Conservation (phyloP, 2,329 filamentous ascomycete genomes). For the Emericellopsis atlantica region DNA sequence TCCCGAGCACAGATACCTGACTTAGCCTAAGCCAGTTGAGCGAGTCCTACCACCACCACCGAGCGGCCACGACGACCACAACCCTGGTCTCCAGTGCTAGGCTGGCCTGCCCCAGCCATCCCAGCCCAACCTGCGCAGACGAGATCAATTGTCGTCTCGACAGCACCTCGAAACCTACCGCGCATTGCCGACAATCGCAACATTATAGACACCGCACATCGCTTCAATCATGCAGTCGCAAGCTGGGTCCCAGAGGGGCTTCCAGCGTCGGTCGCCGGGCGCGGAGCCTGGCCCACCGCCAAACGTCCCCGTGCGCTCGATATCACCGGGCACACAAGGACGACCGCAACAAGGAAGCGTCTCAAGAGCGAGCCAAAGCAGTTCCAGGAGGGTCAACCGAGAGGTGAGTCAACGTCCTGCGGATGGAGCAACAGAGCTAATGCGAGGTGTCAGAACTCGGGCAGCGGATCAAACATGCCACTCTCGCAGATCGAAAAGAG, state of each 20-base stretch:
- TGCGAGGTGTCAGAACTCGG: slow-evolving; percentile 26
- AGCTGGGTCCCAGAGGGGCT: not conserved
- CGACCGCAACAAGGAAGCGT: slow-evolving; percentile 44
- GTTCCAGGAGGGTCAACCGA: slow-evolving; percentile 5
- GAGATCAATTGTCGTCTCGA: no score
- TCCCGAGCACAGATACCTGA: no score
- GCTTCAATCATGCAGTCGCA: not conserved
- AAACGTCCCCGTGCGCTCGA: slow-evolving; percentile 40
- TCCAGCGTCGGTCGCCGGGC: slow-evolving; percentile 15
- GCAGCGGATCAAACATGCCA: slow-evolving; percentile 53
- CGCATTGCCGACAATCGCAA: no score
- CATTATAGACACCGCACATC: no score
- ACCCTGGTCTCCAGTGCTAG: no score
- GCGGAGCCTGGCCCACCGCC: slow-evolving; percentile 46
- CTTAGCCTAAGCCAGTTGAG: no score
- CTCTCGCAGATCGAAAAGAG: slow-evolving; percentile 98
- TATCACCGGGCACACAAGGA: slow-evolving; percentile 50
- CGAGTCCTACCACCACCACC: no score
- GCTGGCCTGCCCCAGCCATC: no score
- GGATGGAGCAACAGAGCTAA: not conserved
- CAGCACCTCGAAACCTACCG: no score
- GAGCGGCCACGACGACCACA: no score
- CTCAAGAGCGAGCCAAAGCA: slow-evolving; percentile 44
- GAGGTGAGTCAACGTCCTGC: slow-evolving; percentile 3
- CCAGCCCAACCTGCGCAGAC: no score